phyloP scores from a whole-genome alignment of 768 basidiomycete genomes.

The Ramaria rubella region DNA sequence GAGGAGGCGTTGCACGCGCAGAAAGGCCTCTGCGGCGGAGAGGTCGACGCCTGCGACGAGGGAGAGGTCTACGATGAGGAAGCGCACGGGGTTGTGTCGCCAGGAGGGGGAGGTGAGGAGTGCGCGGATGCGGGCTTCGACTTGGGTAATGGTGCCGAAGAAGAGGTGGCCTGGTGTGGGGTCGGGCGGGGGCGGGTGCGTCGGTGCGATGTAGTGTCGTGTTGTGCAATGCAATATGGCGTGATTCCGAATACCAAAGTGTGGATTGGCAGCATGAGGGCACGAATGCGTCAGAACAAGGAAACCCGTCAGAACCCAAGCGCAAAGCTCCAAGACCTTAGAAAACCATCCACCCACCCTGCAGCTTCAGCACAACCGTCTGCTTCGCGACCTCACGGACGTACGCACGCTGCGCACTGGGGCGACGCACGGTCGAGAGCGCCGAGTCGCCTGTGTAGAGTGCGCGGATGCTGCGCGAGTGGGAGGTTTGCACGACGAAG shows the following conservation, averaged over 20 bases:
- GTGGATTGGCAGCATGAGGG: too few relatives aligned
- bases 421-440: slow-evolving; percentile 87
- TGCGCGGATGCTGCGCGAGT: slow-evolving; percentile 73
- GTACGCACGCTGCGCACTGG: slow-evolving; percentile 80
- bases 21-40: slow-evolving; percentile 92
- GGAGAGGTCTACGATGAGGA: slow-evolving; percentile 82
- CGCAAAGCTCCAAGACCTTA: too few relatives aligned
- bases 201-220: too few relatives aligned
- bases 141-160: slow-evolving; percentile 87
- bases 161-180: slow-evolving; percentile 63
- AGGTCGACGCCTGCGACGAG: slow-evolving; percentile 89
- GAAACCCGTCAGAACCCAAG: too few relatives aligned
- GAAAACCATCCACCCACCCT: too few relatives aligned
- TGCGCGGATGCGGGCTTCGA: slow-evolving; percentile 79
- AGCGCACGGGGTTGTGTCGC: slow-evolving; percentile 72
- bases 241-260: neutral
- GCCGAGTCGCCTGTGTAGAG: slow-evolving; percentile 78
- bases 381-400: slow-evolving; percentile 90
- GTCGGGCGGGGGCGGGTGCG: neutral
- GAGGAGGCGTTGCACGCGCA: slow-evolving; percentile 80
- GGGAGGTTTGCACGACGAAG: slow-evolving; percentile 95
- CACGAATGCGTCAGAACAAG: too few relatives aligned
- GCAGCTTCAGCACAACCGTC: slow-evolving; percentile 80
- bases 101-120: slow-evolving; percentile 68
- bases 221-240: neutral